Evolutionary conservation across 108 stramenopile species (phyloP).

Genomic region (Mediolabrus comicus): DNA sequence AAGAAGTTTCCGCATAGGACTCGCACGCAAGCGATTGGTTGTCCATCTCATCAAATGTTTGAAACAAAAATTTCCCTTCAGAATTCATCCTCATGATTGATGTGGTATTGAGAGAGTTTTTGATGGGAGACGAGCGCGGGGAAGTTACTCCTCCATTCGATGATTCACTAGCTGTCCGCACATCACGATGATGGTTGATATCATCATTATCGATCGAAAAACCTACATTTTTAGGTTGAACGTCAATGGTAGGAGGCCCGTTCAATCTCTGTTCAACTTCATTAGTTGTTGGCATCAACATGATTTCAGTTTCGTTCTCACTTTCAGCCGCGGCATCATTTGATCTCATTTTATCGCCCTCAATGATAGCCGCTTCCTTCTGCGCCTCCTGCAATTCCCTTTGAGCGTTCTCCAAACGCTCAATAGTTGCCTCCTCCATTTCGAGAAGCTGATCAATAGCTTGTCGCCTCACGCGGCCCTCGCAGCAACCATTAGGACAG

Average conservation of each 20-base stretch:
- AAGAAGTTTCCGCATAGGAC: background rate
- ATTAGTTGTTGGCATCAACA: constrained; percentile 2
- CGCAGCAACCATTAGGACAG: constrained; percentile 79
- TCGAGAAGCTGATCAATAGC: constrained; percentile 60
- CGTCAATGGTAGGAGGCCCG: background rate
- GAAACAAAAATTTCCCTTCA: constrained; percentile 38
- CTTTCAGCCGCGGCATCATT: background rate
- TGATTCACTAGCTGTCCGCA: no score
- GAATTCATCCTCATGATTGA: constrained; percentile 37
- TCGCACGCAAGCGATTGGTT: background rate
- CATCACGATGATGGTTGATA: background rate
- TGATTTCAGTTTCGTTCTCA: constrained; percentile 18
- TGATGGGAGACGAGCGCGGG: background rate
- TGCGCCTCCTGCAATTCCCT: constrained; percentile 53
- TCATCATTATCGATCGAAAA: background rate
- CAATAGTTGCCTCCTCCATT: constrained; percentile 60
- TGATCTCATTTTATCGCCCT: constrained; percentile 4
- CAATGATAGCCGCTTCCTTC: constrained; percentile 36
- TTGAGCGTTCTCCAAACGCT: constrained; percentile 58
- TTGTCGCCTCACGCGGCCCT: constrained; percentile 47
- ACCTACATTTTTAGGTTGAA: background rate
- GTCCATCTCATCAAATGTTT: constrained; percentile 22
- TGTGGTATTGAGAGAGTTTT: background rate
- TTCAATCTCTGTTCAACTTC: background rate
- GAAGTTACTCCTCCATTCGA: no score